Evolutionary conservation across 129 eudicot species (phyloP).

Genomic region (Artemisia tridentata): DNA sequence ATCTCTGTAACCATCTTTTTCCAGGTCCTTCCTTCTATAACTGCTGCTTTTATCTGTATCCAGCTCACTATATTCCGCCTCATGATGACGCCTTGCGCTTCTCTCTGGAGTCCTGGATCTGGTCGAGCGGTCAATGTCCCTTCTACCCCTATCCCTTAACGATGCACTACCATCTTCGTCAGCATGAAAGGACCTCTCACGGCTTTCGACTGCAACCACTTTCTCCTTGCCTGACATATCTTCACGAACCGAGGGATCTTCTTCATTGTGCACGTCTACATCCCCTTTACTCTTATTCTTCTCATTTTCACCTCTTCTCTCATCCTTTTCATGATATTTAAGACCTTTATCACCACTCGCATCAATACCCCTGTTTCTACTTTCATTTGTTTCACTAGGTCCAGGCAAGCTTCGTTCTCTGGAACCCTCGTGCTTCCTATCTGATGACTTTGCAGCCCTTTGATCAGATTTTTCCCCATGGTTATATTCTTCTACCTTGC

Average conservation of each 20-base stretch:
- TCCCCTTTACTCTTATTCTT: conserved; percentile 49
- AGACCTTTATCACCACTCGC: conserved; percentile 36
- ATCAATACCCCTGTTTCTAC: too few species aligned
- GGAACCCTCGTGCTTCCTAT: conserved; percentile 22
- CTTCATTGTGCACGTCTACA: conserved; percentile 35
- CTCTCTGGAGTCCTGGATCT: conserved; percentile 66
- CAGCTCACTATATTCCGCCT: conserved; percentile 49
- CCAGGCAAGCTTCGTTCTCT: too few species aligned
- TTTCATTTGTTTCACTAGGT: too few species aligned
- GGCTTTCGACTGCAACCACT: conserved; percentile 34
- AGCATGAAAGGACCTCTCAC: conserved; percentile 42
- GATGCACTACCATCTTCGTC: conserved; percentile 54
- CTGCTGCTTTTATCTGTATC: conserved; percentile 53
- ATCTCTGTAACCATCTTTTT: conserved; percentile 59
- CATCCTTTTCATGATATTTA: conserved; percentile 52
- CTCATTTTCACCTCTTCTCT: conserved; percentile 48
- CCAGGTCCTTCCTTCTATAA: conserved; percentile 52
- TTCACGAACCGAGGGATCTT: conserved; percentile 35
- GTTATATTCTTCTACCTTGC: too few species aligned
- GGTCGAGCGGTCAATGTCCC: conserved; percentile 42
- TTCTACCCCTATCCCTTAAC: conserved; percentile 59
- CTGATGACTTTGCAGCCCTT: conserved; percentile 34
- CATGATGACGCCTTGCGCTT: conserved; percentile 62
- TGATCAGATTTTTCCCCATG: conserved; percentile 38
- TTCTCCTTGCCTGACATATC: conserved; percentile 42